Conservation (phyloP, 1,284 basidiomycete genomes). For the Polyporus tsugae region DNA sequence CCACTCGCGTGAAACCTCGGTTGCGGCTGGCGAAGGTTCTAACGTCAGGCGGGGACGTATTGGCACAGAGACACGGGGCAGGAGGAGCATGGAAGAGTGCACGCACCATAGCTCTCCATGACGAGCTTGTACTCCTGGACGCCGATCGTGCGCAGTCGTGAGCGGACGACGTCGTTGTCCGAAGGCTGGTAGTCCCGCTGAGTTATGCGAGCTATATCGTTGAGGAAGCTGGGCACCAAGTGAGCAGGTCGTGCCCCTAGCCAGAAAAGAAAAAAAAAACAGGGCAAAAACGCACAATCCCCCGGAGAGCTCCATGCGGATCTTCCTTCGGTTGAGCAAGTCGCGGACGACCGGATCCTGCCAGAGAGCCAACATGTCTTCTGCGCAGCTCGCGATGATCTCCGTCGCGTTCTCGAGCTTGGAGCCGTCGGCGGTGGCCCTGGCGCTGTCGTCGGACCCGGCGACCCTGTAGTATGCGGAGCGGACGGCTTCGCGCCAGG, state of each 20-base stretch:
- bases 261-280: neutral
- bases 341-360: constrained; percentile 64
- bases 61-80: neutral
- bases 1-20: constrained; percentile 42
- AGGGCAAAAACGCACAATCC: constrained; percentile 66
- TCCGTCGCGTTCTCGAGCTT: constrained; percentile 58
- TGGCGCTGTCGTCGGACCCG: constrained; percentile 10
- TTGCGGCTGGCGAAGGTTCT: constrained; percentile 16
- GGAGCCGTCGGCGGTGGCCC: constrained; percentile 18
- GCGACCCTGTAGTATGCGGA: constrained; percentile 21
- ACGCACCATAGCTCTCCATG: constrained; percentile 41
- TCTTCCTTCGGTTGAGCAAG: constrained; percentile 57
- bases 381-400: constrained; percentile 64
- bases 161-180: constrained; percentile 76
- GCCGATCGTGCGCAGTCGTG: constrained; percentile 60
- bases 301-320: constrained; percentile 67
- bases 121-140: constrained; percentile 48
- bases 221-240: constrained; percentile 56
- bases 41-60: neutral
- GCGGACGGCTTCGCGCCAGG: constrained; percentile 39
- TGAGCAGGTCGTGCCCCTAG: neutral
- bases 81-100: neutral
- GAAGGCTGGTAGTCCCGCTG: constrained; percentile 65
- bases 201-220: constrained; percentile 72
- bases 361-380: constrained; percentile 75